Evolutionary conservation across 2,329 filamentous ascomycete genomes (phyloP).

Genomic region (Penicillium freii): DNA sequence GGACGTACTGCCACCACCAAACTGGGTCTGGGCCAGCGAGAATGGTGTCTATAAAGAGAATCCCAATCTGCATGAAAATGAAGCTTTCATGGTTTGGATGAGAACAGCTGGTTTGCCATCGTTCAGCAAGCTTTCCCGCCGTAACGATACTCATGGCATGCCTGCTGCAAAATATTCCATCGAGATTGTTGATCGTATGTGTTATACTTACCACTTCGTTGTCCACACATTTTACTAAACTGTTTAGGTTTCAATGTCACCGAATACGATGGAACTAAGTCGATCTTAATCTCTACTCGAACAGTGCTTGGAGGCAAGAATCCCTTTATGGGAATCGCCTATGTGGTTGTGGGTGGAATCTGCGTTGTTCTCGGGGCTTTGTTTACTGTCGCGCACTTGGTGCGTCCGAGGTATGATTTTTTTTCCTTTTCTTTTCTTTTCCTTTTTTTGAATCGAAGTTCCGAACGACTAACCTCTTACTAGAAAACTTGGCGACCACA

Average conservation of each 20-base stretch:
- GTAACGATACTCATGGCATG: constrained; percentile 73
- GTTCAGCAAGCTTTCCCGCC: constrained; percentile 88
- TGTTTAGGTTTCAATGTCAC: constrained; percentile 72
- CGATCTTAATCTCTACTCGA: constrained; percentile 81
- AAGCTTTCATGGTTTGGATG: constrained; percentile 98
- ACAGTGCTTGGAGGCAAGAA: constrained; percentile 95
- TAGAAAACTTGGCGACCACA: constrained; percentile 96
- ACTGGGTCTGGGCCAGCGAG: constrained; percentile 76
- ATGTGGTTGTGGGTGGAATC: constrained; percentile 87
- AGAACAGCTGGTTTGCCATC: constrained; percentile 87
- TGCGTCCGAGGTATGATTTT: constrained; percentile 75
- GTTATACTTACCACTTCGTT: background rate
- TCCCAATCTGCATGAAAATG: constrained; percentile 70
- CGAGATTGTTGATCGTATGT: constrained; percentile 74
- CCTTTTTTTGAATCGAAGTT: background rate
- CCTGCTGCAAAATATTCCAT: constrained; percentile 69
- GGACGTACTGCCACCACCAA: constrained; percentile 76
- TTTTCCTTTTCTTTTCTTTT: background rate
- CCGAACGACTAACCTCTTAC: constrained; percentile 1
- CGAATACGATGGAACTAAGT: constrained; percentile 81
- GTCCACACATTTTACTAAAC: constrained; percentile 15
- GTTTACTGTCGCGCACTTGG: constrained; percentile 86
- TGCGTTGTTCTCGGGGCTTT: constrained; percentile 84
- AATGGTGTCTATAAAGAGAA: constrained; percentile 72
- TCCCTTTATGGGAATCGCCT: constrained; percentile 92